Evolutionary conservation across 768 basidiomycete species (phyloP), one percentile per base, ranked within the genome.

Genomic region (Lactarius indigo): DNA sequence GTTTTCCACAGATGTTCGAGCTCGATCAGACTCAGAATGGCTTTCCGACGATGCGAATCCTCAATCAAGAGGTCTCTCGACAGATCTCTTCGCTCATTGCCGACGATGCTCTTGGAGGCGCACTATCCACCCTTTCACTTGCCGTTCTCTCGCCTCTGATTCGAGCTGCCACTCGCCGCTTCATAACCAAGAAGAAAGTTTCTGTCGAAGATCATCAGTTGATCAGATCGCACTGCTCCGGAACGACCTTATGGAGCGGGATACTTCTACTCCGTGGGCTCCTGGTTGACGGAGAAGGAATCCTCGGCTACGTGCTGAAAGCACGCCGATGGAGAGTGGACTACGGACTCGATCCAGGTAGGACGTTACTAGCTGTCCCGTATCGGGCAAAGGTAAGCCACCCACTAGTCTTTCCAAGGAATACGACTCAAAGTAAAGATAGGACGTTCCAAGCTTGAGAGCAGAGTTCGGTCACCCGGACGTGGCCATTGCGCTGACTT

Each of bases 381-480:
- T 85, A 82, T 63, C 75, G 79, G 17, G 84, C 84, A 0, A 85
- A 73, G 67, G 66, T 68, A 10, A 3, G 56, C 23, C 12, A 1
- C 18, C n/a, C 50, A 3, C 9, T 59, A 13, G n/a, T 13, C 18
- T 41, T 17, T 5, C 26, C 33, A 1, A 3, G 13, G 1, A 7
- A 26, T 1, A 26, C 23, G 0, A 15, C 47, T 63, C 9, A 66
- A 31, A 1, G 12, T 39, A 44, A 23, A 42, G 1, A 15, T n/a
- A 83, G 68, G 84, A 85, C 57, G 74, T 79, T 4, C 84, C 84
- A 0, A 74, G 81, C 17, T 66, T 73, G 13, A 74, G 78, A 31
- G 78, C 83, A 41, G 83, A 85, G 58, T 85, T 85, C 56, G 82
- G 81, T 5, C 84, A 85, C 69, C 84, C 84, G 0, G 84, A 85